phyloP scores from a whole-genome alignment of 306 rosid genomes.

The Pyrus betulifolia region DNA sequence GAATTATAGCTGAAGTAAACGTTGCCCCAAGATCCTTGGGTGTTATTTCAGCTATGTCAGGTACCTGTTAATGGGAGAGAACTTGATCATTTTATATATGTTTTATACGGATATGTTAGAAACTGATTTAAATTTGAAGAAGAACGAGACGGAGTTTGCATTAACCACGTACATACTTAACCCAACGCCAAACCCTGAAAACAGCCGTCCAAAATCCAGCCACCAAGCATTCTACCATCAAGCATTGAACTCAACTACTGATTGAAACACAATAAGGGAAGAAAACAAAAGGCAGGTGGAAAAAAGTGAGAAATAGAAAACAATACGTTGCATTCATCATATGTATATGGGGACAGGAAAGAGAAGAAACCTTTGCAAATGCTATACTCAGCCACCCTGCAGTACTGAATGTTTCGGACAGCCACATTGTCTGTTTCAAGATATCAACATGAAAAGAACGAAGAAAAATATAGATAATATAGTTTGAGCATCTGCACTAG shows the following conservation, averaged over 20 bases:
- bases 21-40: slow-evolving; percentile 27
- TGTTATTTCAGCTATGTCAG: slow-evolving; percentile 29
- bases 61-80: no score
- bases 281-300: background rate
- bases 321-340: background rate
- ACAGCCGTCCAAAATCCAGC: background rate
- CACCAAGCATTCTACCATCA: background rate
- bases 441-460: background rate
- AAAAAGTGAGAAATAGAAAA: background rate
- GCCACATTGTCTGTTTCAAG: slow-evolving; percentile 24
- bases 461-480: background rate
- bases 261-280: background rate
- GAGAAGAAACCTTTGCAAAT: slow-evolving; percentile 17
- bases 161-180: slow-evolving; percentile 9
- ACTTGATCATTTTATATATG: background rate
- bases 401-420: slow-evolving; percentile 12
- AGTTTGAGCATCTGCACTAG: background rate
- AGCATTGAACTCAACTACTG: background rate
- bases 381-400: slow-evolving; percentile 38
- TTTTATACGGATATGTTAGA: background rate
- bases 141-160: background rate
- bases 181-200: background rate
- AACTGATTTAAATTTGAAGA: background rate
- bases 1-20: background rate
- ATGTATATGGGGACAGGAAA: background rate